Conservation (phyloP, 2,329 filamentous ascomycete genomes). For the Didymella segeticola region DNA sequence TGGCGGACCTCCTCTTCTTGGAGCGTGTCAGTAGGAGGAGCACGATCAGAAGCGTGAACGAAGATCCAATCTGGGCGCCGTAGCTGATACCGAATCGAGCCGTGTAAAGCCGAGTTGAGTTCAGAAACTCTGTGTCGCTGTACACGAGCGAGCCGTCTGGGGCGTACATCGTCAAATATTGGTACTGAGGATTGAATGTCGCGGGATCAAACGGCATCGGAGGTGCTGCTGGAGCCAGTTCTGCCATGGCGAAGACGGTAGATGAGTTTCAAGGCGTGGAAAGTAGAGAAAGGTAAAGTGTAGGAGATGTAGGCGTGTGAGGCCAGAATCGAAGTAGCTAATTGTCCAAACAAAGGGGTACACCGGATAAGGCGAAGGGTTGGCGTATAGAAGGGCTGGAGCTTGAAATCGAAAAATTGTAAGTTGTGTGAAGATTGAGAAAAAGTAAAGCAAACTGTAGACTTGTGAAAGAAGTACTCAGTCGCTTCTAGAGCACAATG, state of each 20-base stretch:
- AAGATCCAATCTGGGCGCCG: conserved; percentile 73
- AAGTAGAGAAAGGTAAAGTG: not conserved
- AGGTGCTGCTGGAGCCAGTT: not conserved
- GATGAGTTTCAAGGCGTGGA: not conserved
- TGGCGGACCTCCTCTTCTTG: conserved; percentile 67
- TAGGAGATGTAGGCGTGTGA: not conserved
- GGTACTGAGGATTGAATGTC: conserved; percentile 59
- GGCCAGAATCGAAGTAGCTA: not conserved
- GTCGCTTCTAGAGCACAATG: not conserved
- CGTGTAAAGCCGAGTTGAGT: conserved; percentile 56
- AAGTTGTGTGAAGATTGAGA: not conserved
- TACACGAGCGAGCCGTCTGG: conserved; percentile 54
- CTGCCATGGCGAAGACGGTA: conserved; percentile 1
- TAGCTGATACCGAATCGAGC: conserved; percentile 67
- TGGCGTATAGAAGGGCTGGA: not conserved
- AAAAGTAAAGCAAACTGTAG: not conserved
- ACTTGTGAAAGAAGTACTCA: not conserved
- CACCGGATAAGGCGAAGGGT: not conserved
- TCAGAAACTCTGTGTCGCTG: conserved; percentile 53
- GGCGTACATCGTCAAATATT: conserved; percentile 57
- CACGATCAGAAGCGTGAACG: conserved; percentile 68
- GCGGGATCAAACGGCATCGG: conserved; percentile 14
- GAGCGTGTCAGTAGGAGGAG: conserved; percentile 71
- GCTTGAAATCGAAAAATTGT: not conserved
- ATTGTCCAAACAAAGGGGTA: not conserved